These are phyloP conservation scores for Apiospora hydei DNA, from an alignment of 2,329 filamentous ascomycete genomes.

Conservation along the genomic window DNA sequence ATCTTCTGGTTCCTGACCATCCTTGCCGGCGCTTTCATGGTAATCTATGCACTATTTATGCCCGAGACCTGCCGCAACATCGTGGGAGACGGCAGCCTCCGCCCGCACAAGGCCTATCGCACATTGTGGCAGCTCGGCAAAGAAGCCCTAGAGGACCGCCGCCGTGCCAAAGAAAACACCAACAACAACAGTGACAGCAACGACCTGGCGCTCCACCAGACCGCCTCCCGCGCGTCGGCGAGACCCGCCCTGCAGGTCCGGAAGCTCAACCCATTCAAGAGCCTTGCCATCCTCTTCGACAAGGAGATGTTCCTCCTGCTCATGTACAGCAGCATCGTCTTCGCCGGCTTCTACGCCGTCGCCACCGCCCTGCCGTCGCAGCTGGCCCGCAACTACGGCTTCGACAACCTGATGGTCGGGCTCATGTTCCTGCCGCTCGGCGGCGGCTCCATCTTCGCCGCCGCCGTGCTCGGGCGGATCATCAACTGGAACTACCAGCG, in stretches of 20 bases:
- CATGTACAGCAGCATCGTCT: conserved; percentile 42
- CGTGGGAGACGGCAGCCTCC: conserved; percentile 52
- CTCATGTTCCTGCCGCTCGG: conserved; percentile 48
- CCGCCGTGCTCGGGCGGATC: conserved; percentile 51
- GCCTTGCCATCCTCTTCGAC: conserved; percentile 45
- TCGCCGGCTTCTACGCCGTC: conserved; percentile 46
- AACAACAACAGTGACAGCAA: conserved; percentile 17
- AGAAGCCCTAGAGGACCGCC: conserved; percentile 26
- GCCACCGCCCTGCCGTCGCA: conserved; percentile 41
- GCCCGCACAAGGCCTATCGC: conserved; percentile 40
- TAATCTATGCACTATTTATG: conserved; percentile 30
- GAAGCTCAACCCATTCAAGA: conserved; percentile 44
- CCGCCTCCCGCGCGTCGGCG: conserved; percentile 28
- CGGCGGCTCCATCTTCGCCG: conserved; percentile 44
- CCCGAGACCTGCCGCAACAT: conserved; percentile 53
- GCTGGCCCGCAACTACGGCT: conserved; percentile 56
- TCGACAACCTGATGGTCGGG: conserved; percentile 57
- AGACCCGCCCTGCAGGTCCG: conserved; percentile 29
- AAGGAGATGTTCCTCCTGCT: conserved; percentile 47
- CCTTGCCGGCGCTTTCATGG: conserved; percentile 30
- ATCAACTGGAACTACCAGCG: conserved; percentile 69
- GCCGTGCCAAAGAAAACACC: neutral
- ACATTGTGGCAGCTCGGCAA: conserved; percentile 37
- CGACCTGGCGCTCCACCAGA: conserved; percentile 27
- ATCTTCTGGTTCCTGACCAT: conserved; percentile 39